Evolutionary conservation across 225 moss, liverwort and hornwort genomes (phyloP).

Genomic region (Sphagnum contortum): DNA sequence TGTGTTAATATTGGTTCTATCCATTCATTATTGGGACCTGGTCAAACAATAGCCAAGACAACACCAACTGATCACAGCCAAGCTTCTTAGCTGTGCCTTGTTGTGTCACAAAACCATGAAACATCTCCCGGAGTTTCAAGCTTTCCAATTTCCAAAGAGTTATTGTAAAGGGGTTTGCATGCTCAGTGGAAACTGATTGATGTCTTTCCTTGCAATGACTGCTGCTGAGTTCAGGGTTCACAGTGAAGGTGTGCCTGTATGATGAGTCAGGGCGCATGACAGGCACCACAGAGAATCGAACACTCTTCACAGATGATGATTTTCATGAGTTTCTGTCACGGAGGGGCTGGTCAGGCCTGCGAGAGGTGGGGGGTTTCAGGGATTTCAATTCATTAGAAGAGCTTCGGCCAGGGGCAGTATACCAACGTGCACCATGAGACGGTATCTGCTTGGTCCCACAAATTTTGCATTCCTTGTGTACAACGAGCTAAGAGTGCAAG

Average conservation of each 20-base stretch:
- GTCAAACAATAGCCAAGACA: too few species aligned
- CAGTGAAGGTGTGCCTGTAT: conserved; percentile 71
- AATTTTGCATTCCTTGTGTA: conserved; percentile 3
- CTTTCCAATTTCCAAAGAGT: too few species aligned
- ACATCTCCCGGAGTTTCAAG: too few species aligned
- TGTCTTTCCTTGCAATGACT: conserved; percentile 1
- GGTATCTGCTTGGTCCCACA: conserved; percentile 18
- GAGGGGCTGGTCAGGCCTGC: conserved; percentile 80
- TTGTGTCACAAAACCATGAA: too few species aligned
- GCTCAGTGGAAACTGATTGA: too few species aligned
- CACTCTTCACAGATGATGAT: conserved; percentile 85
- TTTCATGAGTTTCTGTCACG: conserved; percentile 79
- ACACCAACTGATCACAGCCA: too few species aligned
- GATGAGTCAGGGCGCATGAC: conserved; percentile 55
- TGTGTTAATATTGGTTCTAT: too few species aligned
- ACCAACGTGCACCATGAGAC: conserved; percentile 31
- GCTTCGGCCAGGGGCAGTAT: conserved; percentile 59
- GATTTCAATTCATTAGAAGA: conserved; percentile 90
- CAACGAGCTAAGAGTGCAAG: neutral
- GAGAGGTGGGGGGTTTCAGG: conserved; percentile 74
- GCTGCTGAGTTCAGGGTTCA: conserved; percentile 45
- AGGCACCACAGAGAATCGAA: conserved; percentile 74
- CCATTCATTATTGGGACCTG: too few species aligned
- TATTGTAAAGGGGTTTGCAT: too few species aligned
- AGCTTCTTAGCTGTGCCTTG: too few species aligned